Conservation (phyloP, 1,284 basidiomycete species). For the Sphaerobolus stellatus region DNA sequence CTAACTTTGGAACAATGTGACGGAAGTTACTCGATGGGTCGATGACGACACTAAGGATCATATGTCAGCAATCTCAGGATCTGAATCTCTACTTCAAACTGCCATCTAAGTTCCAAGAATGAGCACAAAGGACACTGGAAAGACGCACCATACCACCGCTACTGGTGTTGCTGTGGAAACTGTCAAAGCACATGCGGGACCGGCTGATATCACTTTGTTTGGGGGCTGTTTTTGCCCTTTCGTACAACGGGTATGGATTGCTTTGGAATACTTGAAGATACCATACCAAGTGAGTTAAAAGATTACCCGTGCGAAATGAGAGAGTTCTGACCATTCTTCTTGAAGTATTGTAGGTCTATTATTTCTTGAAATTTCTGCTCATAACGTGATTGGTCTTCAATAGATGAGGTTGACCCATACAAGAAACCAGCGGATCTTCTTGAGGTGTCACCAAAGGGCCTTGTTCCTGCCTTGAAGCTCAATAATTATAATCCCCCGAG, state of each 20-base stretch:
- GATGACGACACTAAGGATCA: no score
- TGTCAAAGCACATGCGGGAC: conserved; percentile 43
- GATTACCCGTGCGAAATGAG: conserved; percentile 7
- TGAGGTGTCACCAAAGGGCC: conserved; percentile 74
- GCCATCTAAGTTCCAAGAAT: no score
- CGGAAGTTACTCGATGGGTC: no score
- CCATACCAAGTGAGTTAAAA: conserved; percentile 52
- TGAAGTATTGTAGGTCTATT: conserved; percentile 7
- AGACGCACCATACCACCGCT: conserved; percentile 51
- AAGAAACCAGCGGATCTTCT: conserved; percentile 77
- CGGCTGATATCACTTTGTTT: conserved; percentile 61
- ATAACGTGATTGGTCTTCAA: conserved; percentile 9
- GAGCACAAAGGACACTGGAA: conserved; percentile 45
- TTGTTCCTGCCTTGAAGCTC: conserved; percentile 71
- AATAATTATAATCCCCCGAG: conserved; percentile 50
- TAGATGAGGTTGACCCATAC: conserved; percentile 78
- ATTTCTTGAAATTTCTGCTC: not conserved
- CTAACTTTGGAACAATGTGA: no score
- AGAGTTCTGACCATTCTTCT: not conserved
- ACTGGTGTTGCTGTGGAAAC: conserved; percentile 62
- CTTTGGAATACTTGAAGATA: conserved; percentile 61
- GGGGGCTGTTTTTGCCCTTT: conserved; percentile 75
- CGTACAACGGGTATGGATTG: conserved; percentile 70
- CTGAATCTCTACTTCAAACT: no score
- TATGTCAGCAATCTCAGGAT: no score